phyloP scores from a whole-genome alignment of 1,139 yeast species.

The Taphrina flavorubra region DNA sequence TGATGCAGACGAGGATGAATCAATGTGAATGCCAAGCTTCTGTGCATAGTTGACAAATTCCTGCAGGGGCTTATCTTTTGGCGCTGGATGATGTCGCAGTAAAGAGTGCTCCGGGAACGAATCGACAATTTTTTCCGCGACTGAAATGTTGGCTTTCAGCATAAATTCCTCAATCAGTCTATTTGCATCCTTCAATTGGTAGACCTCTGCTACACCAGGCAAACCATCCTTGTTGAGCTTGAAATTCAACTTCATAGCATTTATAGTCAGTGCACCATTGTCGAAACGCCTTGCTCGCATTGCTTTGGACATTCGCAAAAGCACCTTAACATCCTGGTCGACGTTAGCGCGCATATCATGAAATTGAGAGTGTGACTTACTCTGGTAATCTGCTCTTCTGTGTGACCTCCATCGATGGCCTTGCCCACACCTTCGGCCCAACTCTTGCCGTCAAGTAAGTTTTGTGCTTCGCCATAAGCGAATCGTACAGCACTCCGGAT shows the following conservation, averaged over 20 bases:
- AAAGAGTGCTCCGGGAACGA: slow-evolving; percentile 80
- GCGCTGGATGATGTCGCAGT: slow-evolving; percentile 85
- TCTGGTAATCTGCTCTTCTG: slow-evolving; percentile 34
- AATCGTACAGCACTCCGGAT: slow-evolving; percentile 41
- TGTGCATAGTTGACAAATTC: slow-evolving; percentile 74
- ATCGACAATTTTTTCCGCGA: slow-evolving; percentile 81
- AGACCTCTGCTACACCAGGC: slow-evolving; percentile 71
- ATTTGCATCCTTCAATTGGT: slow-evolving; percentile 65
- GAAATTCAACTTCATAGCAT: slow-evolving; percentile 67
- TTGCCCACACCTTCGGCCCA: slow-evolving; percentile 43
- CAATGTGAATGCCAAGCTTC: slow-evolving; percentile 65
- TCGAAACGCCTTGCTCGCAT: slow-evolving; percentile 61
- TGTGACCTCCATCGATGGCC: slow-evolving; percentile 39
- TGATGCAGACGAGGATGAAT: slow-evolving; percentile 74
- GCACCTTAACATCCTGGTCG: slow-evolving; percentile 16
- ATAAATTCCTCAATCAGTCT: slow-evolving; percentile 75
- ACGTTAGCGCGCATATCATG: not conserved
- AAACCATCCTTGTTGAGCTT: slow-evolving; percentile 86
- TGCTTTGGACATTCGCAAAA: slow-evolving; percentile 39
- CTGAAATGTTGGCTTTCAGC: slow-evolving; percentile 80
- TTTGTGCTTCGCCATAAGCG: slow-evolving; percentile 43
- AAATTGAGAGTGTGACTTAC: not conserved
- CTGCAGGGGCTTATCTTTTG: slow-evolving; percentile 81
- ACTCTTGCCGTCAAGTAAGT: slow-evolving; percentile 40
- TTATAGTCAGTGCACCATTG: slow-evolving; percentile 52